A percentile compares a stretch with the other conserved stretches of the same genome.
These are phyloP conservation scores for Dothideomycetes sp. DNA, from an alignment of 2,329 filamentous ascomycete genomes.

Conservation along the genomic window DNA sequence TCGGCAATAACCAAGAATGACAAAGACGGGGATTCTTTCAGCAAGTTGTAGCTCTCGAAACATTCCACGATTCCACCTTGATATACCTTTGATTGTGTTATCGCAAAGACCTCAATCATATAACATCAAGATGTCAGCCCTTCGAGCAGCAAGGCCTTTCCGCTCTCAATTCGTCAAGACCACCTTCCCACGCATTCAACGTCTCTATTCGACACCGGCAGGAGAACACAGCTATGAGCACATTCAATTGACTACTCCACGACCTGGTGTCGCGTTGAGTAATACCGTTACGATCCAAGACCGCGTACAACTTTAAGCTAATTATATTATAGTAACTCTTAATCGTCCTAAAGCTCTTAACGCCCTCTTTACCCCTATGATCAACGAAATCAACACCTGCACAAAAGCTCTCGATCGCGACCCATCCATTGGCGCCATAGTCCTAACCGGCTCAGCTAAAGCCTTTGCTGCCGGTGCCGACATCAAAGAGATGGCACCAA, in stretches of 20 bases:
- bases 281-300: background rate
- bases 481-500: slow-evolving; percentile 96
- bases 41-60: background rate
- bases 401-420: slow-evolving; percentile 62
- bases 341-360: slow-evolving; percentile 94
- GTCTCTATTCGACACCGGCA: slow-evolving; percentile 7
- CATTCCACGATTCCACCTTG: background rate
- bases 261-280: slow-evolving; percentile 15
- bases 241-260: slow-evolving; percentile 30
- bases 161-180: slow-evolving; percentile 9
- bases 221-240: slow-evolving; percentile 15
- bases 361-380: slow-evolving; percentile 82
- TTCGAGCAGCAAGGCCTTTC: slow-evolving; percentile 6
- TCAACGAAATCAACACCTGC: slow-evolving; percentile 77
- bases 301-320: background rate
- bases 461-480: slow-evolving; percentile 95
- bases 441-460: slow-evolving; percentile 80
- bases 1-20: slow-evolving; percentile 21
- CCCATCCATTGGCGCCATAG: slow-evolving; percentile 61
- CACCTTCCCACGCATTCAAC: background rate
- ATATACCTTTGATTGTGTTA: too few relatives aligned
- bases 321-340: slow-evolving; percentile 41
- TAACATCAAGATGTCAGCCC: background rate
- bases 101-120: background rate
- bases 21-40: slow-evolving; percentile 4